Conservation (phyloP, 306 rosid genomes). For the Trichosanthes truncata region DNA sequence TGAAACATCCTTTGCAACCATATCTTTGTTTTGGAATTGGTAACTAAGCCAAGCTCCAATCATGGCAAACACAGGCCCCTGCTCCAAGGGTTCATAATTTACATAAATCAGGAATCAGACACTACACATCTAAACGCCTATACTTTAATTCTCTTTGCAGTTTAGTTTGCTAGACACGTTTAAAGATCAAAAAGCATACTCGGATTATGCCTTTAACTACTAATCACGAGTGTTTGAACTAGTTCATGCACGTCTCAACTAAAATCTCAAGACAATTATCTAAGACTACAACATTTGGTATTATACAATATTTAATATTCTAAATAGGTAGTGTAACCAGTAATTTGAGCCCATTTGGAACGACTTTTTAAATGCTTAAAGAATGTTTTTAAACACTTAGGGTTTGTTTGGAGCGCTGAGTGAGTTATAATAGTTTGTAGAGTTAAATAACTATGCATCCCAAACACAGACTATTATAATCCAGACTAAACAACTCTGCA, state of each 20-base stretch:
- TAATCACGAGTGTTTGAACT: neutral
- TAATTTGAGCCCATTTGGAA: too few species aligned
- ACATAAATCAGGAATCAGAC: neutral
- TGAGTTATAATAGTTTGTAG: too few species aligned
- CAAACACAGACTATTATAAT: too few species aligned
- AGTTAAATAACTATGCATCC: too few species aligned
- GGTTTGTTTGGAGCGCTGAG: too few species aligned
- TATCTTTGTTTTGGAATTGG: conserved; percentile 61
- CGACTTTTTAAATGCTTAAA: too few species aligned
- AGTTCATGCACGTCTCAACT: neutral
- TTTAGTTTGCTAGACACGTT: neutral
- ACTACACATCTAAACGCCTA: neutral
- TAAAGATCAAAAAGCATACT: neutral
- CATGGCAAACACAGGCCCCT: conserved; percentile 87
- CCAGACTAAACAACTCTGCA: too few species aligned
- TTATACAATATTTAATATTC: too few species aligned
- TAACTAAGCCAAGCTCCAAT: conserved; percentile 90
- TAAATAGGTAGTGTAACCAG: too few species aligned
- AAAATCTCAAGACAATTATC: too few species aligned
- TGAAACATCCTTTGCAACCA: conserved; percentile 31
- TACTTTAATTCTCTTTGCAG: neutral
- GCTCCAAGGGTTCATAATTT: conserved; percentile 10
- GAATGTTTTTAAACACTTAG: too few species aligned
- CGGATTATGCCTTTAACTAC: neutral
- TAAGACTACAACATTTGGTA: too few species aligned